Percentiles rank a stretch among this genome's conserved stretches.
Conservation (phyloP, 495 filamentous ascomycete species). For the Lophiostoma macrostomum region DNA sequence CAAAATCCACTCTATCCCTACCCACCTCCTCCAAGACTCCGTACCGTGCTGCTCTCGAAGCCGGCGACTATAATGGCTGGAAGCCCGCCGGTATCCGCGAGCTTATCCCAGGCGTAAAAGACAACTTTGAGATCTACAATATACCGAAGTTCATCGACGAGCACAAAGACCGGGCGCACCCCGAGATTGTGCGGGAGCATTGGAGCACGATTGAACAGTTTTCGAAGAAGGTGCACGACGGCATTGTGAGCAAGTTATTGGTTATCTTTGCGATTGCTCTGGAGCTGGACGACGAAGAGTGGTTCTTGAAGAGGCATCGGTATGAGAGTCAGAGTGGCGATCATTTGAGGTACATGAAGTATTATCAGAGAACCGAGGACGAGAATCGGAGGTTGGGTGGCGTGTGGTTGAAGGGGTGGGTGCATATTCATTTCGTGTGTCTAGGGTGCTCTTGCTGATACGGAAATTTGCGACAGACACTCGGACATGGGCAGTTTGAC, state of each 20-base stretch:
- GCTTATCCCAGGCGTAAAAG: conserved; percentile 41
- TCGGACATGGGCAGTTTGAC: conserved; percentile 54
- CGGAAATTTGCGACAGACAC: conserved; percentile 49
- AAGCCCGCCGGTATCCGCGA: conserved; percentile 38
- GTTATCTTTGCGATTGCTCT: conserved; percentile 49
- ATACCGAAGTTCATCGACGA: conserved; percentile 51
- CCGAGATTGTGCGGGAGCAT: conserved; percentile 43
- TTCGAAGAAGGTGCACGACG: conserved; percentile 37
- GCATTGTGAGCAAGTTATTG: conserved; percentile 38
- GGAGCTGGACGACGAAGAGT: conserved; percentile 32
- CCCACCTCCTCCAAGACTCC: conserved; percentile 54
- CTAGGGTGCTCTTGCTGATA: too few species aligned
- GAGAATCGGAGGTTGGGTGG: too few species aligned
- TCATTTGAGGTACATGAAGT: conserved; percentile 56
- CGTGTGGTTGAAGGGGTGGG: too few species aligned
- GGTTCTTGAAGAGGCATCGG: conserved; percentile 32
- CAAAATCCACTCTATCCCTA: conserved; percentile 52
- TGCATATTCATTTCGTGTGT: too few species aligned
- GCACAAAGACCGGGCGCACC: conserved; percentile 45
- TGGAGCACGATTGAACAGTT: conserved; percentile 48
- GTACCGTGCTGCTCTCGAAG: conserved; percentile 46
- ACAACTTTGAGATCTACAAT: conserved; percentile 56
- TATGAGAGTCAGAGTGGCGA: conserved; percentile 46
- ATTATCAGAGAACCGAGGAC: conserved; percentile 45
- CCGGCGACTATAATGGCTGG: conserved; percentile 48